Percentiles rank a stretch among this genome's conserved stretches.
Conservation (phyloP, 306 rosid genomes). For the Abrus pulchellus region DNA sequence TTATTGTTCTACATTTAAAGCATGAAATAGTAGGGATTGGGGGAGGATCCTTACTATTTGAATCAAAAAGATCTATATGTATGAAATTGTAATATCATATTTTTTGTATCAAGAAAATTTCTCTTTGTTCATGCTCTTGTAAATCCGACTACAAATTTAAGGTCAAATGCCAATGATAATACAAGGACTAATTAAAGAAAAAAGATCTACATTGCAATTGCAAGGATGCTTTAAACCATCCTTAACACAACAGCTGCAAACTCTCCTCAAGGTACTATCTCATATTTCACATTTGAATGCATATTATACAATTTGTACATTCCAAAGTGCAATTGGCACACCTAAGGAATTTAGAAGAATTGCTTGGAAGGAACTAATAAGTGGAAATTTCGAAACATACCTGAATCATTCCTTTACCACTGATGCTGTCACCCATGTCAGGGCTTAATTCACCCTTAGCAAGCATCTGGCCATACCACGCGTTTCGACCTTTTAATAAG, state of each 20-base stretch:
- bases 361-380: background rate
- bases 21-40: background rate
- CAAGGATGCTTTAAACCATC: background rate
- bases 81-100: background rate
- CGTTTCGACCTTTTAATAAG: constrained; percentile 81
- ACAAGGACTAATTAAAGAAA: background rate
- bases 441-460: constrained; percentile 89
- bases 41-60: too few relatives aligned
- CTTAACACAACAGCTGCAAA: background rate
- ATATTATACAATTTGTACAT: constrained; percentile 8
- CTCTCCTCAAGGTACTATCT: background rate
- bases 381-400: constrained; percentile 49
- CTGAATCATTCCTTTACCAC: constrained; percentile 98
- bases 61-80: too few relatives aligned
- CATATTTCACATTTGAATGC: background rate
- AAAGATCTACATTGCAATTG: background rate
- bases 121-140: background rate
- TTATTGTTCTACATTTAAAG: background rate
- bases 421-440: constrained; percentile 95
- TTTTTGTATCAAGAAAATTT: background rate
- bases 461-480: constrained; percentile 70
- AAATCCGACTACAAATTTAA: background rate
- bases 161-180: background rate
- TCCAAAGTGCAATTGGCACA: constrained; percentile 28
- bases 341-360: background rate